phyloP scores from a whole-genome alignment of 345 rosid species.

The Litchi chinensis region DNA sequence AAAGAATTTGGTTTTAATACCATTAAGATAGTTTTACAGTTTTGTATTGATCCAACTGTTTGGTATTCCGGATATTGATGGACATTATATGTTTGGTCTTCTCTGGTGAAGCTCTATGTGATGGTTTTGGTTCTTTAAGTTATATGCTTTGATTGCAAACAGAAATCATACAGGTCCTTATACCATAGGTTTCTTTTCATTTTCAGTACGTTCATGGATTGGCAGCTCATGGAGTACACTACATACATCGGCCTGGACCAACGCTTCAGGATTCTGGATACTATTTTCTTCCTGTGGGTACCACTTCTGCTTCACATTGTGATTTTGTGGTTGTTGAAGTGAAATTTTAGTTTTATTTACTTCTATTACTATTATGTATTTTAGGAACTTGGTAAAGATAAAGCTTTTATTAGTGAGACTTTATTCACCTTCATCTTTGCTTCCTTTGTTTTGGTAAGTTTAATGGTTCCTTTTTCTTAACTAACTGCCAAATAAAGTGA shows the following conservation, averaged over 20 bases:
- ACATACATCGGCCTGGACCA: constrained; percentile 72
- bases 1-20: too few species aligned
- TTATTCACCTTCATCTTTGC: constrained; percentile 56
- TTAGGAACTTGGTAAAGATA: constrained; percentile 74
- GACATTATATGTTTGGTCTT: not conserved
- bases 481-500: not conserved
- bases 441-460: constrained; percentile 63
- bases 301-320: not conserved
- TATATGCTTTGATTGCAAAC: not conserved
- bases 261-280: constrained; percentile 72
- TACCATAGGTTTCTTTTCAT: not conserved
- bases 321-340: constrained; percentile 2
- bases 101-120: not conserved
- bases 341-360: constrained; percentile 5
- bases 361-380: constrained; percentile 11
- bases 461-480: not conserved
- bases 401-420: constrained; percentile 67
- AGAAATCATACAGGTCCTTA: not conserved
- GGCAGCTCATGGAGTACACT: constrained; percentile 91
- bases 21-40: too few species aligned
- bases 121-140: not conserved
- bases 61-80: not conserved
- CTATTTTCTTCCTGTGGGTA: constrained; percentile 66
- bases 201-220: constrained; percentile 76
- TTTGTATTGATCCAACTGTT: too few species aligned